Conservation (phyloP, 1,284 basidiomycete species). For the Mycena sp. region DNA sequence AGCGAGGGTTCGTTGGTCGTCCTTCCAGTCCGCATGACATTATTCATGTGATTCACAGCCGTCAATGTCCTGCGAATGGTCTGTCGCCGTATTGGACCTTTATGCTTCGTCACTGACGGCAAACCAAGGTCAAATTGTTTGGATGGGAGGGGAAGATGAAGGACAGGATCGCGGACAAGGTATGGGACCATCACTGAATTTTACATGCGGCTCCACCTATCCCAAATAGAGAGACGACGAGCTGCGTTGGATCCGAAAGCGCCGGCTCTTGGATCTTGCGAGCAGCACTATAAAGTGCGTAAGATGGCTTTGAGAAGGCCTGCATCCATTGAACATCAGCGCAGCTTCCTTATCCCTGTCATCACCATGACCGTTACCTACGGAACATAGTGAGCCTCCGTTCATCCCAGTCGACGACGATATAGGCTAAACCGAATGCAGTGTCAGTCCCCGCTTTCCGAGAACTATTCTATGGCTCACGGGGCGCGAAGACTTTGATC, state of each 20-base stretch:
- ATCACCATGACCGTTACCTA: constrained; percentile 79
- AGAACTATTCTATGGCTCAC: not conserved
- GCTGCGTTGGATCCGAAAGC: constrained; percentile 54
- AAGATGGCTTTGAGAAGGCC: constrained; percentile 29
- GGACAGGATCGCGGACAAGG: constrained; percentile 21
- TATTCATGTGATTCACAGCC: not conserved
- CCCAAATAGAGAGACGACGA: constrained; percentile 59
- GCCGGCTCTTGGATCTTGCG: constrained; percentile 52
- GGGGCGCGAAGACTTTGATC: constrained; percentile 42
- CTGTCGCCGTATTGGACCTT: not conserved
- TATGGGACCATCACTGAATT: not conserved
- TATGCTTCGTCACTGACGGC: not conserved
- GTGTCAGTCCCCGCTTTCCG: constrained; percentile 8
- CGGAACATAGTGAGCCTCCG: constrained; percentile 53
- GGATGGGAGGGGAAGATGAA: constrained; percentile 30
- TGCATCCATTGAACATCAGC: not conserved
- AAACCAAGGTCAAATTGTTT: constrained; percentile 24
- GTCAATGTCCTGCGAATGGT: constrained; percentile 29
- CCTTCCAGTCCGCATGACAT: too few species aligned
- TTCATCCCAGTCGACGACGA: constrained; percentile 10
- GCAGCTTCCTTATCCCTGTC: constrained; percentile 70
- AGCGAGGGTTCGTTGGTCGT: too few species aligned
- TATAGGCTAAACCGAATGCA: constrained; percentile 24
- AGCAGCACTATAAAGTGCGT: constrained; percentile 56
- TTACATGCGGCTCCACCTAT: not conserved